These are phyloP conservation scores for Casuarina equisetifolia DNA, from an alignment of 306 rosid species.

Conservation along the genomic window DNA sequence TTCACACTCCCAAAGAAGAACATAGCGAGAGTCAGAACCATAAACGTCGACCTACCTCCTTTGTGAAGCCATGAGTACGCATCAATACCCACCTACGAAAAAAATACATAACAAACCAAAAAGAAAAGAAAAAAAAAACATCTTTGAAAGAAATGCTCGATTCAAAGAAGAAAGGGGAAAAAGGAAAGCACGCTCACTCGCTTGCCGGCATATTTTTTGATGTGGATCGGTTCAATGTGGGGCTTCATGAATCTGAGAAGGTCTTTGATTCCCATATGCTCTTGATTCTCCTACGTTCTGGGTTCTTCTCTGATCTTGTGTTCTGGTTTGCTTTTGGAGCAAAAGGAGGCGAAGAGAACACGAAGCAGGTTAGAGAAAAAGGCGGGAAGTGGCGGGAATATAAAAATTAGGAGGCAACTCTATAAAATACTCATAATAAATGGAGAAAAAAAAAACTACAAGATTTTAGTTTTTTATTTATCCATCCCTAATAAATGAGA, in stretches of 20 bases:
- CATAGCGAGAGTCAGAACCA: neutral
- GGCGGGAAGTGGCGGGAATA: conserved; percentile 63
- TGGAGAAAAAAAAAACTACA: no score
- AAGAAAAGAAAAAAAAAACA: neutral
- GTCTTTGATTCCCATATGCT: conserved; percentile 87
- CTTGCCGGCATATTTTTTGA: conserved; percentile 73
- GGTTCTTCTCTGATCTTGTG: conserved; percentile 23
- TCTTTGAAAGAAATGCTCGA: neutral
- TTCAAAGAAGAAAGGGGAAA: neutral
- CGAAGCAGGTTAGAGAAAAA: conserved; percentile 35
- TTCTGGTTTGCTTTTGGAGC: neutral
- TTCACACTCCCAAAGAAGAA: neutral
- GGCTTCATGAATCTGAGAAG: conserved; percentile 95
- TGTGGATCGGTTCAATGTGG: conserved; percentile 59
- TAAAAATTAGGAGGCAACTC: conserved; percentile 27
- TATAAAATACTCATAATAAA: neutral
- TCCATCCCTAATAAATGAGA: no score
- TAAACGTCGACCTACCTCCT: conserved; percentile 55
- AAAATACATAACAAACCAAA: neutral
- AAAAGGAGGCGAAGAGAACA: neutral
- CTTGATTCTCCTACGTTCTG: conserved; percentile 30
- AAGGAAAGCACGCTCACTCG: conserved; percentile 46
- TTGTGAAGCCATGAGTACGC: conserved; percentile 98
- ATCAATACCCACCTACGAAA: conserved; percentile 89
- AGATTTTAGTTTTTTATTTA: no score